Evolutionary conservation across 805 yeast species (phyloP).

Genomic region (Candida piceae): DNA sequence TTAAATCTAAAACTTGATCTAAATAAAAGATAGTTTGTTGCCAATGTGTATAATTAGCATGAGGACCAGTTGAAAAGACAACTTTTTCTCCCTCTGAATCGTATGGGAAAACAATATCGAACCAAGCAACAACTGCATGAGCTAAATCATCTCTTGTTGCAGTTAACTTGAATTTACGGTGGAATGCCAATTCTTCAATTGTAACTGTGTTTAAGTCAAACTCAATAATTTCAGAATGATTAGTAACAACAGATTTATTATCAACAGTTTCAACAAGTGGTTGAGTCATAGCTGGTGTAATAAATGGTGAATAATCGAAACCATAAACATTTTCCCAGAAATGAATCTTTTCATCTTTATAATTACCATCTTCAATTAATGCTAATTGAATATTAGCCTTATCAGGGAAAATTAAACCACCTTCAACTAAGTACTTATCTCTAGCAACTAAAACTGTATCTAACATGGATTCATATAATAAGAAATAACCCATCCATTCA

Average conservation of each 20-base stretch:
- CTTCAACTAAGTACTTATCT: conserved; percentile 76
- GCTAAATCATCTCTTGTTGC: conserved; percentile 76
- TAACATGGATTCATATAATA: conserved; percentile 94
- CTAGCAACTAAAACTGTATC: conserved; percentile 94
- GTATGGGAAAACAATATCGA: conserved; percentile 84
- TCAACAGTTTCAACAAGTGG: conserved; percentile 97
- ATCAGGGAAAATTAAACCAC: conserved; percentile 93
- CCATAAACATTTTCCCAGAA: conserved; percentile 98
- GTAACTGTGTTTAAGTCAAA: conserved; percentile 88
- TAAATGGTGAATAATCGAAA: conserved; percentile 90
- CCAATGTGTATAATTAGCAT: conserved; percentile 95
- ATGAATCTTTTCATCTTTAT: conserved; percentile 84
- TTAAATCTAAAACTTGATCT: conserved; percentile 70
- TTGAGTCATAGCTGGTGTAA: conserved; percentile 80
- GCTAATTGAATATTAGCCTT: conserved; percentile 87
- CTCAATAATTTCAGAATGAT: conserved; percentile 63
- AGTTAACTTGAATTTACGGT: conserved; percentile 59
- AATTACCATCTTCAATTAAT: conserved; percentile 88
- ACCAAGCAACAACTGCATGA: conserved; percentile 92
- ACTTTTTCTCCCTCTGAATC: conserved; percentile 51
- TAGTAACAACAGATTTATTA: conserved; percentile 64
- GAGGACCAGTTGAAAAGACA: conserved; percentile 89
- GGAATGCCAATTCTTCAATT: conserved; percentile 75
- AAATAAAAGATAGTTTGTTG: conserved; percentile 95
- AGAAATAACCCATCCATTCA: conserved; percentile 99